These are phyloP conservation scores for Pythium chondricola DNA, from an alignment of 352 stramenopile genomes.

Conservation along the genomic window DNA sequence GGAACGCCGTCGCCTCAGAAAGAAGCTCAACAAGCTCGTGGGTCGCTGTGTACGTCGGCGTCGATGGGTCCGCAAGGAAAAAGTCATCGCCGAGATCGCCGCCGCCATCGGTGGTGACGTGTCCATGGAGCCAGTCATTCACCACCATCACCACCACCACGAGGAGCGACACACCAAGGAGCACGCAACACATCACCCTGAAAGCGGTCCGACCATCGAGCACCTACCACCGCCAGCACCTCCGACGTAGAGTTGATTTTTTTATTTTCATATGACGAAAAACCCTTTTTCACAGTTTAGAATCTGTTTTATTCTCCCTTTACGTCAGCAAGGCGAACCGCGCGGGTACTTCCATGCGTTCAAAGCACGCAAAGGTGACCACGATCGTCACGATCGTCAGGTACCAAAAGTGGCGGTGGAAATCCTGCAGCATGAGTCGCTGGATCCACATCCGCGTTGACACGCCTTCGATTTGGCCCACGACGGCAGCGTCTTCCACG, in stretches of 20 bases:
- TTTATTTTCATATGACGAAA: not conserved
- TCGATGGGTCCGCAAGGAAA: conserved; percentile 75
- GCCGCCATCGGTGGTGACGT: conserved; percentile 9
- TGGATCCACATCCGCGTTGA: conserved; percentile 77
- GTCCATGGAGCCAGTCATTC: conserved; percentile 1
- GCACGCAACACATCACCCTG: not conserved
- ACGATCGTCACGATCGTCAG: conserved; percentile 78
- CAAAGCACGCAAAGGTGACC: conserved; percentile 83
- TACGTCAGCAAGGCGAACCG: conserved; percentile 66
- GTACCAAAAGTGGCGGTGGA: conserved; percentile 84
- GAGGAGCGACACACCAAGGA: conserved; percentile 4
- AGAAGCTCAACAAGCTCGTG: conserved; percentile 80
- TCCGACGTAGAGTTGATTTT: not conserved
- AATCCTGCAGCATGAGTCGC: conserved; percentile 81
- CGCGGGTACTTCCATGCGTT: conserved; percentile 57
- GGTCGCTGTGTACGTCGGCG: conserved; percentile 71
- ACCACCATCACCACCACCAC: conserved; percentile 8
- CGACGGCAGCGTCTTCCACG: not conserved
- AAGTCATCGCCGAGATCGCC: conserved; percentile 43
- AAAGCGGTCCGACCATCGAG: not conserved
- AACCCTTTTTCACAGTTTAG: not conserved
- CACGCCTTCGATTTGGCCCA: conserved; percentile 49
- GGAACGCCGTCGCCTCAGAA: conserved; percentile 61
- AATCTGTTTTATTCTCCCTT: not conserved
- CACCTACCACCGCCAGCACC: not conserved